Conservation (phyloP, 371 early-diverging fungal genomes). For the Mucor saturninus region DNA sequence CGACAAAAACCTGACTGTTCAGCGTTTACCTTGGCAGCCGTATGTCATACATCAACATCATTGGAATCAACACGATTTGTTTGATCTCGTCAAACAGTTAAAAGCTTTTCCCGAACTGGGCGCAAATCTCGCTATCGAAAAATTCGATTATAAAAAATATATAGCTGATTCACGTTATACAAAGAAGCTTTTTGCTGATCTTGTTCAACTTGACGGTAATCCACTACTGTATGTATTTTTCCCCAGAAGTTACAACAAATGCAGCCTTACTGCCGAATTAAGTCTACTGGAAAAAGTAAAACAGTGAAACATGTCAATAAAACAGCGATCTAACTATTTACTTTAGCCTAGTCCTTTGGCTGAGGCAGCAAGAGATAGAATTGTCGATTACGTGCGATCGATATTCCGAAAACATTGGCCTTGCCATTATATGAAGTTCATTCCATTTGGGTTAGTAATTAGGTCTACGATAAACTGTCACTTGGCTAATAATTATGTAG, state of each 20-base stretch:
- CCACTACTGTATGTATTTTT: too few species aligned
- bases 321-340: too few species aligned
- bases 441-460: conserved; percentile 13
- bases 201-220: too few species aligned
- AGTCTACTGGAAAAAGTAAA: too few species aligned
- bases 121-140: too few species aligned
- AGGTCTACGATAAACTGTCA: background rate
- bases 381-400: background rate
- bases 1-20: background rate
- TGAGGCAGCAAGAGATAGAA: background rate
- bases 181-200: too few species aligned
- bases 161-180: too few species aligned
- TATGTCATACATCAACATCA: background rate
- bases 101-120: background rate
- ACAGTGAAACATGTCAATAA: too few species aligned
- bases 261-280: too few species aligned
- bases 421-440: conserved; percentile 17
- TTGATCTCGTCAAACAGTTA: background rate
- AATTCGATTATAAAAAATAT: too few species aligned
- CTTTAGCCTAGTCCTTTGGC: background rate
- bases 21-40: background rate
- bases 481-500: background rate
- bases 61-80: background rate
- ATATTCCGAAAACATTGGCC: conserved; percentile 2
- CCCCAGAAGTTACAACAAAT: too few species aligned